Evolutionary conservation across 2,329 filamentous ascomycete species (phyloP).

Genomic region (Aspergillus amoenus): DNA sequence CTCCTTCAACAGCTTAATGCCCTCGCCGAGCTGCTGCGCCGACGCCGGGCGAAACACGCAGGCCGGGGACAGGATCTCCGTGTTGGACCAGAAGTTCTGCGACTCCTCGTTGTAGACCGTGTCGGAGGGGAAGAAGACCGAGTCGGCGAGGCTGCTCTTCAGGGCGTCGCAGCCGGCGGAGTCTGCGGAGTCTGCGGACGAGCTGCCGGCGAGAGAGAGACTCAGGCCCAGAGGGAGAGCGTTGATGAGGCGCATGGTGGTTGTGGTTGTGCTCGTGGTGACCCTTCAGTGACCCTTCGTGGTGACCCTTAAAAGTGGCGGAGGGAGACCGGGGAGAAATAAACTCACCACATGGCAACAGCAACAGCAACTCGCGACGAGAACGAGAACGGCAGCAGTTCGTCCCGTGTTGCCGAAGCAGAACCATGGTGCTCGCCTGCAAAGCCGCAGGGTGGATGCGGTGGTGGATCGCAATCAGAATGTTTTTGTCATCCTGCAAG

Average conservation of each 20-base stretch:
- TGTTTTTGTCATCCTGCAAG: neutral
- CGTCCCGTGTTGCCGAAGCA: too few species aligned
- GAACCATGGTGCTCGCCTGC: too few species aligned
- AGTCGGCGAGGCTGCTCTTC: constrained; percentile 14
- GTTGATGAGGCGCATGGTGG: constrained; percentile 21
- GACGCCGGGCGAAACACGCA: constrained; percentile 37
- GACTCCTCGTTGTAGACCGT: constrained; percentile 32
- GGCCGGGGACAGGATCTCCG: constrained; percentile 31
- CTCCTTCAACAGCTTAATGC: constrained; percentile 20
- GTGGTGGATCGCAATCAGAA: constrained; percentile 1
- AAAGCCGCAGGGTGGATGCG: neutral
- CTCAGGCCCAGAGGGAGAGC: constrained; percentile 14
- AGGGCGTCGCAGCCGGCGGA: constrained; percentile 21
- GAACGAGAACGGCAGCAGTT: too few species aligned
- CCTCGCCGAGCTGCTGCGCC: constrained; percentile 25
- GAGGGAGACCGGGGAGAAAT: constrained; percentile 1
- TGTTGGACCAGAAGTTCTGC: constrained; percentile 38
- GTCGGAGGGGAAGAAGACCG: constrained; percentile 23
- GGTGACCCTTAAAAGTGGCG: neutral
- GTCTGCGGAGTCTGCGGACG: neutral
- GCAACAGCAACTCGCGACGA: too few species aligned
- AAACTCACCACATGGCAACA: neutral
- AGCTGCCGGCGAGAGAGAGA: constrained; percentile 11
- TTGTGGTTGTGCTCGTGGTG: neutral
- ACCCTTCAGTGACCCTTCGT: neutral